Percentiles rank a stretch among this genome's conserved stretches.
phyloP scores from a whole-genome alignment of 148 eudicot species.

The Vaccinium corymbosum region DNA sequence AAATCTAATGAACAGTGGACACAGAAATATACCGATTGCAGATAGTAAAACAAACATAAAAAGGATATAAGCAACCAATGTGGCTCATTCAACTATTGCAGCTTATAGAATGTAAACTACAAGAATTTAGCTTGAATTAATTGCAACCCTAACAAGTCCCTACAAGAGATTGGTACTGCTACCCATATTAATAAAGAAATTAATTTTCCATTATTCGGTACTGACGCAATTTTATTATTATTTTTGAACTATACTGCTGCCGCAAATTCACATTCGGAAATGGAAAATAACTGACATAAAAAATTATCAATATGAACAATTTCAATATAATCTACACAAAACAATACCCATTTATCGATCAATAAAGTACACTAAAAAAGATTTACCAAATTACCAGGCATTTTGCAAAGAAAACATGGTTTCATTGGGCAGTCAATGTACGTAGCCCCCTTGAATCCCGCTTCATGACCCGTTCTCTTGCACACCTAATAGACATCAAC shows the following conservation, averaged over 20 bases:
- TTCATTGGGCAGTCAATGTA: conserved; percentile 99
- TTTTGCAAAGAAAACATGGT: conserved; percentile 96
- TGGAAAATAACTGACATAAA: too few relatives aligned
- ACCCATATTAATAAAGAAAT: background rate
- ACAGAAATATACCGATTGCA: background rate
- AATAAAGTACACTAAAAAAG: background rate
- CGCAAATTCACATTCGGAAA: too few relatives aligned
- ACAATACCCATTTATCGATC: background rate
- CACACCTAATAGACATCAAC: conserved; percentile 55
- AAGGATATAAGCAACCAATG: background rate
- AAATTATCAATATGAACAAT: too few relatives aligned
- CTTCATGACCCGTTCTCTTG: conserved; percentile 85
- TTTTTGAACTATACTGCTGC: too few relatives aligned
- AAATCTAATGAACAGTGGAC: background rate
- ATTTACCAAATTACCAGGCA: conserved; percentile 84
- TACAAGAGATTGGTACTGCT: background rate
- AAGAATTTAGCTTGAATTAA: background rate
- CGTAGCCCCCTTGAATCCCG: conserved; percentile 92
- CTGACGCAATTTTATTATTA: too few relatives aligned
- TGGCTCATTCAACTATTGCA: background rate
- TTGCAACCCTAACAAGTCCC: background rate
- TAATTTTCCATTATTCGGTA: too few relatives aligned
- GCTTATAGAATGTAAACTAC: background rate
- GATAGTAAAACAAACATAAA: background rate
- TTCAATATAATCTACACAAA: too few relatives aligned